A percentile compares a stretch with the other conserved stretches of the same genome.
Evolutionary conservation across 306 rosid species (phyloP).

Genomic region (Erythrophleum fordii): DNA sequence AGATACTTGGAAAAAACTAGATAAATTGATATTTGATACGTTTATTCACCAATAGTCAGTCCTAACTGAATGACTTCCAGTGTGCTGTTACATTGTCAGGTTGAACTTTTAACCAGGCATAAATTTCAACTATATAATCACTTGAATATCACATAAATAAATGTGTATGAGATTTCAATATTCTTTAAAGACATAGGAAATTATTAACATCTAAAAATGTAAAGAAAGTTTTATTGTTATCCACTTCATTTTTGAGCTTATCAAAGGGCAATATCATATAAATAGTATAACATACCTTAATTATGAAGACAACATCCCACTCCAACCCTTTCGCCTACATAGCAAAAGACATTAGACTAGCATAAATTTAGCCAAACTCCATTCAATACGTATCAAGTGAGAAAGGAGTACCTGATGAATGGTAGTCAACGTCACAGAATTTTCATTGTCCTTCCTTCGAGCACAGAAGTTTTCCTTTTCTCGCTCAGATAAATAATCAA

Average conservation of each 20-base stretch:
- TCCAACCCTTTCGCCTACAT: constrained; percentile 96
- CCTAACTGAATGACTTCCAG: constrained; percentile 15
- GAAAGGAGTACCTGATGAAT: constrained; percentile 82
- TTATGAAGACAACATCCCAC: constrained; percentile 94
- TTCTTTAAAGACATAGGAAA: constrained; percentile 28
- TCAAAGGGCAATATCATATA: constrained; percentile 19
- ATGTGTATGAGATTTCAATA: constrained; percentile 13
- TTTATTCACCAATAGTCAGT: not conserved
- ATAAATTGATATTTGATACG: not conserved
- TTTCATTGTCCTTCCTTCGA: constrained; percentile 71
- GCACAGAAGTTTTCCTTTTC: constrained; percentile 78
- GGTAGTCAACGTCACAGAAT: constrained; percentile 86
- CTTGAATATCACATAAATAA: constrained; percentile 19
- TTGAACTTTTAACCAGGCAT: constrained; percentile 5
- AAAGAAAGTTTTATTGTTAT: not conserved
- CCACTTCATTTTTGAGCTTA: constrained; percentile 24
- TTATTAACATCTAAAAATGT: not conserved
- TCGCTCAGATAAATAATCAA: constrained; percentile 74
- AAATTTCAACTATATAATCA: constrained; percentile 1
- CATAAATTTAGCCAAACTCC: constrained; percentile 24
- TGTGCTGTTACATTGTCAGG: not conserved
- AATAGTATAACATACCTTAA: constrained; percentile 67
- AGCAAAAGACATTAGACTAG: constrained; percentile 26
- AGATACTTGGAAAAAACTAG: not conserved
- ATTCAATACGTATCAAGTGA: constrained; percentile 21